These are phyloP conservation scores for Chalciporus pseudorubinellus DNA, from an alignment of 768 basidiomycete species.

Conservation along the genomic window DNA sequence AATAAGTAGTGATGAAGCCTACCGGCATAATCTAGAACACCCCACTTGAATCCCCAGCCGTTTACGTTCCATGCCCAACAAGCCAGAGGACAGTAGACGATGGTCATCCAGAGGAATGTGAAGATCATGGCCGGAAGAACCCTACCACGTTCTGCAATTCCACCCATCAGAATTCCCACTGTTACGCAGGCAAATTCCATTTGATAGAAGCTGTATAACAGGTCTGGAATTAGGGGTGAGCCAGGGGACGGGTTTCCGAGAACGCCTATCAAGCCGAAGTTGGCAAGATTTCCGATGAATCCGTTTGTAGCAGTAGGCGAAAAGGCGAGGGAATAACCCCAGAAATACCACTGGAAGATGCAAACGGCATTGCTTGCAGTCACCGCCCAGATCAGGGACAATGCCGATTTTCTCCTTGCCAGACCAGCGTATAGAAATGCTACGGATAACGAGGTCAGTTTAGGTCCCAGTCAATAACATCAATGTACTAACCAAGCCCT, in stretches of 20 bases:
- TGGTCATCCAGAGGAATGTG: constrained; percentile 79
- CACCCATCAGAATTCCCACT: constrained; percentile 71
- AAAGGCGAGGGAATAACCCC: constrained; percentile 85
- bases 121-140: constrained; percentile 81
- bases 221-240: constrained; percentile 74
- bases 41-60: constrained; percentile 85
- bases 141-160: constrained; percentile 83
- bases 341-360: constrained; percentile 80
- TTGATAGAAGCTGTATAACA: constrained; percentile 84
- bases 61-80: constrained; percentile 80
- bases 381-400: constrained; percentile 76
- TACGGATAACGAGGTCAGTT: constrained; percentile 21
- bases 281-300: constrained; percentile 74
- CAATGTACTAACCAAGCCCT: constrained; percentile 51
- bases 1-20: constrained; percentile 17
- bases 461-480: neutral
- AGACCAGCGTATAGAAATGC: constrained; percentile 76
- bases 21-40: constrained; percentile 88
- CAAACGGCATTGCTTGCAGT: constrained; percentile 70
- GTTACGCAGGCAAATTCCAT: constrained; percentile 87
- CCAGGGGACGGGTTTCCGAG: constrained; percentile 72
- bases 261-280: constrained; percentile 76
- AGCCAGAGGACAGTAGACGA: constrained; percentile 87
- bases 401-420: constrained; percentile 63
- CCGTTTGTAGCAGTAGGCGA: constrained; percentile 72